phyloP scores from a whole-genome alignment of 1,284 basidiomycete species.

The Cystobasidiaceae sp. region DNA sequence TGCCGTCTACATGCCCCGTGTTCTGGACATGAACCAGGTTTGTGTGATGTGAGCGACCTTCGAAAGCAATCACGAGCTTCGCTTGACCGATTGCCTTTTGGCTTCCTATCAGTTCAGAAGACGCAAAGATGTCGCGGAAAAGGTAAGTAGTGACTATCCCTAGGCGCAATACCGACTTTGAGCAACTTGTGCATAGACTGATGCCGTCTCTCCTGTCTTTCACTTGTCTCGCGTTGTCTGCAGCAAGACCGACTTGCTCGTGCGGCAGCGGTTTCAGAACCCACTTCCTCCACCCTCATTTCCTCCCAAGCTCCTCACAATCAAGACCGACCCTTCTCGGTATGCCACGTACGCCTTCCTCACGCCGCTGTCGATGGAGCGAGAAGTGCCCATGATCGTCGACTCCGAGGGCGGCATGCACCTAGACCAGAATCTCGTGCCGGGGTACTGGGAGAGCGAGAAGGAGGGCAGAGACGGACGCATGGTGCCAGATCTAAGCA shows the following conservation, averaged over 20 bases:
- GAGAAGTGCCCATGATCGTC: slow-evolving; percentile 82
- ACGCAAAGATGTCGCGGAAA: not conserved
- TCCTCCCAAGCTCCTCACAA: slow-evolving; percentile 83
- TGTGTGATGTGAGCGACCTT: too few relatives aligned
- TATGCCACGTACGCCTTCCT: slow-evolving; percentile 80
- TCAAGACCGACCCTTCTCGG: slow-evolving; percentile 75
- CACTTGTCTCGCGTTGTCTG: not conserved
- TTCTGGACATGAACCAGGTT: too few relatives aligned
- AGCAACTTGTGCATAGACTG: too few relatives aligned
- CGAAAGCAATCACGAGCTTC: too few relatives aligned
- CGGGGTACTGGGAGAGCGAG: slow-evolving; percentile 70
- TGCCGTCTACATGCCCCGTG: too few relatives aligned
- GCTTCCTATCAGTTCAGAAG: too few relatives aligned
- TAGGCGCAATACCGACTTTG: too few relatives aligned
- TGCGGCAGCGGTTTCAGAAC: slow-evolving; percentile 85
- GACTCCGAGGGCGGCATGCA: slow-evolving; percentile 94
- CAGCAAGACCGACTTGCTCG: slow-evolving; percentile 73
- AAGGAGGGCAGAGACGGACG: slow-evolving; percentile 64
- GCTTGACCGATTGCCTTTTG: too few relatives aligned
- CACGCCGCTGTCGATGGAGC: slow-evolving; percentile 68
- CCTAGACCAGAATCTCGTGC: slow-evolving; percentile 54
- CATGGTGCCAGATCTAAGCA: slow-evolving; percentile 52
- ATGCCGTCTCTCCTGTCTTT: not conserved
- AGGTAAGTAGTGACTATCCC: not conserved
- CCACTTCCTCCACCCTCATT: slow-evolving; percentile 89